A percentile compares a stretch with the other conserved stretches of the same genome.
Conservation (phyloP, 306 rosid genomes). For the Corylus avellana region DNA sequence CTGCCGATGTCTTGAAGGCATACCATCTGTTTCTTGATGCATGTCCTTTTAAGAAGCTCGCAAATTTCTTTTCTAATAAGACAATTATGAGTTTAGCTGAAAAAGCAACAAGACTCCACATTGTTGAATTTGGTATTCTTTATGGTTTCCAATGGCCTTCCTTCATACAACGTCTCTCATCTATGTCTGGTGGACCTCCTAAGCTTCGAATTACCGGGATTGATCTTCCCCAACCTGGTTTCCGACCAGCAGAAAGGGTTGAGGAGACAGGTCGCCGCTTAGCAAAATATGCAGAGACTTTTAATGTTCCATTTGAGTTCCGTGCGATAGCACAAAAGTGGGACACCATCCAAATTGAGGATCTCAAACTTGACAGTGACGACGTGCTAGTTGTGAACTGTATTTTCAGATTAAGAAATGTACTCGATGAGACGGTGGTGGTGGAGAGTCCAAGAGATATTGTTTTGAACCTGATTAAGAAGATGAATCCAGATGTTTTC, state of each 20-base stretch:
- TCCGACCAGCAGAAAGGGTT: constrained; percentile 42
- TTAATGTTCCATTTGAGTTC: constrained; percentile 41
- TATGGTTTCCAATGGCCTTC: constrained; percentile 46
- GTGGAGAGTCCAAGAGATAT: constrained; percentile 35
- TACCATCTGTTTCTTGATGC: constrained; percentile 41
- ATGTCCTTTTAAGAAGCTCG: constrained; percentile 41
- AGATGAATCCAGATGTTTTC: constrained; percentile 38
- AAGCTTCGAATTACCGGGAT: constrained; percentile 42
- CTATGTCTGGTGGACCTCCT: constrained; percentile 40
- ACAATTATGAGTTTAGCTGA: constrained; percentile 38
- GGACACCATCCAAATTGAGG: constrained; percentile 43
- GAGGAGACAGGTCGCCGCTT: constrained; percentile 39
- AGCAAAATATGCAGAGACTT: constrained; percentile 35
- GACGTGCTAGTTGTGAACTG: constrained; percentile 41
- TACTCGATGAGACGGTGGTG: constrained; percentile 46
- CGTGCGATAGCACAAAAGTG: constrained; percentile 42
- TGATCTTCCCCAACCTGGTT: constrained; percentile 45
- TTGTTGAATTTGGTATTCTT: constrained; percentile 40
- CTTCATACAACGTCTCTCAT: constrained; percentile 30
- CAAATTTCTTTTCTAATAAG: constrained; percentile 36
- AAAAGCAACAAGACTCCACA: constrained; percentile 40
- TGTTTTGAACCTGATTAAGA: constrained; percentile 33
- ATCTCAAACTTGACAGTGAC: constrained; percentile 37
- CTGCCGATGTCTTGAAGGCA: constrained; percentile 43
- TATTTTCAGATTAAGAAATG: constrained; percentile 32